A percentile compares a stretch with the other conserved stretches of the same genome.
These are phyloP conservation scores for Rhizopogon vesiculosus DNA, from an alignment of 768 basidiomycete genomes.

Conservation along the genomic window DNA sequence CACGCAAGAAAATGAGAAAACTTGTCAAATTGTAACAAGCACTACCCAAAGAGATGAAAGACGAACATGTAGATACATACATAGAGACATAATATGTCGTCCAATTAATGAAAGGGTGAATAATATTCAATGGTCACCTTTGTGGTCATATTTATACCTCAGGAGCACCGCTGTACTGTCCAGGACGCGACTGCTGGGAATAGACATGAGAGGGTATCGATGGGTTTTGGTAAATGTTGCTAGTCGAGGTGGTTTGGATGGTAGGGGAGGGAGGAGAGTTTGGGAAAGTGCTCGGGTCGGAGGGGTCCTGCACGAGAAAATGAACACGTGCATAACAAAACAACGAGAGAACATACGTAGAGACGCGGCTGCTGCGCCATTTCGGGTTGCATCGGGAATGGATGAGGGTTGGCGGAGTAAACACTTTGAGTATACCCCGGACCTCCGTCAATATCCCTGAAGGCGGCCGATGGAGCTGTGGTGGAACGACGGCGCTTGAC, in stretches of 20 bases:
- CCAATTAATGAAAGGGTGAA: background rate
- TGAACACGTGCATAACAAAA: background rate
- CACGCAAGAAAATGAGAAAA: background rate
- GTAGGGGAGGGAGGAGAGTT: slow-evolving; percentile 17
- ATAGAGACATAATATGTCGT: background rate
- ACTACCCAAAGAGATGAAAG: background rate
- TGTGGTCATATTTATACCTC: slow-evolving; percentile 13
- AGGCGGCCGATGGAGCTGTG: slow-evolving; percentile 13
- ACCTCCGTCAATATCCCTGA: background rate
- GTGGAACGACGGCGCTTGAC: slow-evolving; percentile 23
- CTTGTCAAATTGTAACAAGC: background rate
- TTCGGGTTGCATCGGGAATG: slow-evolving; percentile 7
- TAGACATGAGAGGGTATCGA: slow-evolving; percentile 6
- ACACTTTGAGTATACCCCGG: slow-evolving; percentile 2
- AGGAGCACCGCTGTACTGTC: slow-evolving; percentile 19
- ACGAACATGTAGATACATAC: background rate
- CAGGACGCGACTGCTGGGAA: slow-evolving; percentile 9
- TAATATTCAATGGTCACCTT: background rate
- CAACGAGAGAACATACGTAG: slow-evolving; percentile 21
- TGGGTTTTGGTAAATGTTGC: slow-evolving; percentile 2
- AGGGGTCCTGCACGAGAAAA: slow-evolving; percentile 23
- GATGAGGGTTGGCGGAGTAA: slow-evolving; percentile 6
- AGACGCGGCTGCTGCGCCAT: slow-evolving; percentile 19
- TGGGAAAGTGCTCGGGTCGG: slow-evolving; percentile 35
- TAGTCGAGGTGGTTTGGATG: slow-evolving; percentile 3